A percentile compares a stretch with the other conserved stretches of the same genome.
These are phyloP conservation scores for Suillus cothurnatus DNA, from an alignment of 768 basidiomycete species.

Conservation along the genomic window DNA sequence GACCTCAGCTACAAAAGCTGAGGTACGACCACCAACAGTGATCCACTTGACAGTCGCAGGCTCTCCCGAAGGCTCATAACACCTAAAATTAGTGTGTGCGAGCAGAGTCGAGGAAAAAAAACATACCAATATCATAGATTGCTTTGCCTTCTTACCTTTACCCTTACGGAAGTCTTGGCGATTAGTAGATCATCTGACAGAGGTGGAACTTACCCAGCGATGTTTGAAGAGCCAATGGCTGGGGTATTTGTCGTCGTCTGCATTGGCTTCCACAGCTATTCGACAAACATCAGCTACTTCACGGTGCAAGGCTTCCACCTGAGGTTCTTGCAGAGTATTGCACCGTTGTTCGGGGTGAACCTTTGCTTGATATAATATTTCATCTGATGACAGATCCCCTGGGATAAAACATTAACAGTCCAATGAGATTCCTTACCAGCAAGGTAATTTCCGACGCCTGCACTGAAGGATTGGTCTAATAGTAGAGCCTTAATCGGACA, in stretches of 20 bases:
- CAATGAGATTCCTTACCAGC: slow-evolving; percentile 48
- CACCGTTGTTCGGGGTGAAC: slow-evolving; percentile 74
- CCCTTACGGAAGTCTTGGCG: slow-evolving; percentile 36
- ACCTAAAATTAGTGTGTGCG: slow-evolving; percentile 10
- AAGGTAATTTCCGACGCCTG: slow-evolving; percentile 84
- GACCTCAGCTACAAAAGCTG: slow-evolving; percentile 68
- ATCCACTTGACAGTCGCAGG: slow-evolving; percentile 76
- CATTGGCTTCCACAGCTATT: slow-evolving; percentile 67
- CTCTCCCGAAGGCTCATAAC: slow-evolving; percentile 61
- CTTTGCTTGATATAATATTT: slow-evolving; percentile 72
- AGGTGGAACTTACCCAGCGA: slow-evolving; percentile 55
- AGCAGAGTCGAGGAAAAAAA: background rate
- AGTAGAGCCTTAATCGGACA: slow-evolving; percentile 77
- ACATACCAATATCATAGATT: slow-evolving; percentile 50
- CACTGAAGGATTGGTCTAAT: slow-evolving; percentile 78
- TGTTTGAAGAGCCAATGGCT: slow-evolving; percentile 67
- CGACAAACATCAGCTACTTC: slow-evolving; percentile 57
- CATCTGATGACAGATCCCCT: slow-evolving; percentile 42
- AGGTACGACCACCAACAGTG: slow-evolving; percentile 77
- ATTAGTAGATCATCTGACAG: slow-evolving; percentile 15
- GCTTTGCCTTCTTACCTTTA: slow-evolving; percentile 57
- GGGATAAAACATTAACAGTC: background rate
- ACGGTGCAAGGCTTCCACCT: slow-evolving; percentile 53
- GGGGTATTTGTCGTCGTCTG: slow-evolving; percentile 69
- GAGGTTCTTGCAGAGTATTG: slow-evolving; percentile 51